A percentile compares a stretch with the other conserved stretches of the same genome.
phyloP scores from a whole-genome alignment of 1,284 basidiomycete genomes.

The Austroboletus rostrupii region DNA sequence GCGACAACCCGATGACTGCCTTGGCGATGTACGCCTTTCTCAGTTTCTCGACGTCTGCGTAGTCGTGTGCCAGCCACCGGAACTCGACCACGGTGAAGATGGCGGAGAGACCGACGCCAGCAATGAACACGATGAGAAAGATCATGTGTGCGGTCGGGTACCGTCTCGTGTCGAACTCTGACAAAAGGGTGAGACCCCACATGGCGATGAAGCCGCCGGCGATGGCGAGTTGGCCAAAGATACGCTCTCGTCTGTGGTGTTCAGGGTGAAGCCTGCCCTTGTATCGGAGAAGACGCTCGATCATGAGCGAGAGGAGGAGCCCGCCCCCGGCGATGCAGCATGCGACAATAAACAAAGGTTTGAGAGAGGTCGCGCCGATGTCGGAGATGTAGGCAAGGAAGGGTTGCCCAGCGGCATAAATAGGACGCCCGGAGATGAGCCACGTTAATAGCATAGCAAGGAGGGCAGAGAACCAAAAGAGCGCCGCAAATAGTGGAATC shows the following conservation, averaged over 20 bases:
- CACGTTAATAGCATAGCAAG: slow-evolving; percentile 67
- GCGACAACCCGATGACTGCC: slow-evolving; percentile 49
- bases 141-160: slow-evolving; percentile 47
- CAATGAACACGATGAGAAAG: slow-evolving; percentile 63
- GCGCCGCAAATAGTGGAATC: slow-evolving; percentile 55
- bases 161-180: slow-evolving; percentile 62
- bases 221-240: slow-evolving; percentile 54
- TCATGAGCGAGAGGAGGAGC: slow-evolving; percentile 55
- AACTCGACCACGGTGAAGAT: slow-evolving; percentile 73
- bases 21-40: slow-evolving; percentile 59
- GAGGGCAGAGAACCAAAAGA: slow-evolving; percentile 64
- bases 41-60: slow-evolving; percentile 42
- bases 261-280: slow-evolving; percentile 58
- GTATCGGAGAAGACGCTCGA: slow-evolving; percentile 63
- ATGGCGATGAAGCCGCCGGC: slow-evolving; percentile 59
- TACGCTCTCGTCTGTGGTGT: slow-evolving; percentile 52
- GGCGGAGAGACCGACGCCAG: slow-evolving; percentile 62
- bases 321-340: slow-evolving; percentile 56
- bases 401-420: slow-evolving; percentile 48
- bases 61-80: slow-evolving; percentile 61
- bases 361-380: slow-evolving; percentile 63
- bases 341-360: slow-evolving; percentile 66
- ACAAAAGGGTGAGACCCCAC: slow-evolving; percentile 52
- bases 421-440: slow-evolving; percentile 46
- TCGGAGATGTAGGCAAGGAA: slow-evolving; percentile 71